Percentiles rank a stretch among this genome's conserved stretches.
These are phyloP conservation scores for Rosa rugosa DNA, from an alignment of 306 rosid genomes.

Conservation along the genomic window DNA sequence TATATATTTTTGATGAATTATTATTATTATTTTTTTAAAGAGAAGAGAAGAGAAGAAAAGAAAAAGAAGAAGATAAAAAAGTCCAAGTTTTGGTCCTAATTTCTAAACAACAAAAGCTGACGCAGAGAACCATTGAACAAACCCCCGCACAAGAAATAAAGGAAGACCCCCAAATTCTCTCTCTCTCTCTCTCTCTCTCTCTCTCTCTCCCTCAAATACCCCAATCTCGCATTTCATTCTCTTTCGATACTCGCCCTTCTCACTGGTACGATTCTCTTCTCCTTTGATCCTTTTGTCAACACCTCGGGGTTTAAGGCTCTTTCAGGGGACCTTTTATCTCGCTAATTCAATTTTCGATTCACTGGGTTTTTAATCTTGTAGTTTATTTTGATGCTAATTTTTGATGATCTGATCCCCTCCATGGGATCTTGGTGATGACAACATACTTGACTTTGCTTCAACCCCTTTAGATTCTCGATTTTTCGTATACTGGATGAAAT, in stretches of 20 bases:
- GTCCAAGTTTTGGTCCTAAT: slow-evolving; percentile 5
- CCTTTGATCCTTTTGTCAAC: not conserved
- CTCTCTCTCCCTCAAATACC: slow-evolving; percentile 1
- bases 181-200: not conserved
- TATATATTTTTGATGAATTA: too few species aligned
- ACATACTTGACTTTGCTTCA: too few species aligned
- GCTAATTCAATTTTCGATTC: not conserved
- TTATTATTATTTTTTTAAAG: too few species aligned
- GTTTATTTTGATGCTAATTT: not conserved
- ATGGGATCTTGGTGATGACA: too few species aligned
- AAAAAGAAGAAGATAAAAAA: not conserved
- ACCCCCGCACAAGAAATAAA: slow-evolving; percentile 6
- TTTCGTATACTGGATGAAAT: not conserved
- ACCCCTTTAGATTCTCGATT: not conserved
- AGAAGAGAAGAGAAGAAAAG: not conserved
- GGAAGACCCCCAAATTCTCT: not conserved
- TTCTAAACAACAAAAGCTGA: slow-evolving; percentile 16
- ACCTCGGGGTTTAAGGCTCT: not conserved
- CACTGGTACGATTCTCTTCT: slow-evolving; percentile 14
- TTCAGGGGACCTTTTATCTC: not conserved
- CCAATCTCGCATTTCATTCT: slow-evolving; percentile 8
- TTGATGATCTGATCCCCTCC: slow-evolving; percentile 24
- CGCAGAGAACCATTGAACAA: slow-evolving; percentile 12
- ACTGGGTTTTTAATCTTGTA: not conserved
- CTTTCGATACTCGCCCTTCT: not conserved